These are phyloP conservation scores for Plasmodium chabaudi DNA, from an alignment of 169 alveolate species.

Conservation along the genomic window DNA sequence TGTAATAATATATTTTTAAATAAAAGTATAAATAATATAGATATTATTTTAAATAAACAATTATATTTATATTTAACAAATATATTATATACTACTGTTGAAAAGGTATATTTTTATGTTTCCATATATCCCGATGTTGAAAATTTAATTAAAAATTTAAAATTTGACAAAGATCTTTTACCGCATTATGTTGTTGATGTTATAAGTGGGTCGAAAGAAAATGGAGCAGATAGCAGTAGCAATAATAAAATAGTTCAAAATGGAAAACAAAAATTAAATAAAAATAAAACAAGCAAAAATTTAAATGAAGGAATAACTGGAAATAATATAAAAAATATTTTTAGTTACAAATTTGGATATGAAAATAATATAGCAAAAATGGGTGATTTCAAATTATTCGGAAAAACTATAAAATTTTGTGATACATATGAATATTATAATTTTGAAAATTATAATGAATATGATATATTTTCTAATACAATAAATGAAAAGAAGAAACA, in stretches of 20 bases:
- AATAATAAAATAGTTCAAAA: not conserved
- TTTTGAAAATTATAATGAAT: conserved; percentile 47
- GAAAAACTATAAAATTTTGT: conserved; percentile 15
- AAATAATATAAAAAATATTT: conserved; percentile 20
- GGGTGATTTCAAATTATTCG: conserved; percentile 13
- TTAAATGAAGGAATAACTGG: not conserved
- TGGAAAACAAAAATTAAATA: not conserved
- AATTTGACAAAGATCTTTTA: conserved; percentile 5
- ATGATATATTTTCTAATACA: conserved; percentile 1
- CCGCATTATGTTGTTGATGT: not conserved
- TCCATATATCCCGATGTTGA: conserved; percentile 1
- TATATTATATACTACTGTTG: conserved; percentile 7
- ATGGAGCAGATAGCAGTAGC: not conserved
- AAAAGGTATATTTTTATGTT: not conserved
- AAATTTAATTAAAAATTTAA: conserved; percentile 16
- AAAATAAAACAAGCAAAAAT: not conserved
- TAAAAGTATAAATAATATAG: conserved; percentile 41
- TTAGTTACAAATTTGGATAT: conserved; percentile 29
- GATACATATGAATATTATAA: conserved; percentile 24
- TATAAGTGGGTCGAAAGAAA: not conserved
- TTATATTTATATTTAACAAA: conserved; percentile 32
- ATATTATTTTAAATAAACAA: conserved; percentile 35
- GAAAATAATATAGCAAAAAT: conserved; percentile 16
- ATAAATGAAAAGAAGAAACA: conserved; percentile 8
- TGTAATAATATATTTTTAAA: conserved; percentile 39